Conservation (phyloP, 352 stramenopile species). For the Globisporangium recalcitrans region DNA sequence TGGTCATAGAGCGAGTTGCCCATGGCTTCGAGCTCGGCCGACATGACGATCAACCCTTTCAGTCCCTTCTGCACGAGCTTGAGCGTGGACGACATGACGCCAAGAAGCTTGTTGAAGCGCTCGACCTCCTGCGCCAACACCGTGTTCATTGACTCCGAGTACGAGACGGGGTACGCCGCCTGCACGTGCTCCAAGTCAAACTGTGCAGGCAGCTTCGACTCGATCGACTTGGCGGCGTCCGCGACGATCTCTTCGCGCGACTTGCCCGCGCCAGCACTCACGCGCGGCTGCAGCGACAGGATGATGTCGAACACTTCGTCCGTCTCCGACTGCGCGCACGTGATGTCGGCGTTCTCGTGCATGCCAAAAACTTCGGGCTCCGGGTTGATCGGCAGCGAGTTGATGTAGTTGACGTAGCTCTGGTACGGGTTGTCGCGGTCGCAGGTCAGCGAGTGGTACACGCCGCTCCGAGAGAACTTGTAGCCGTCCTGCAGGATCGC, state of each 20-base stretch:
- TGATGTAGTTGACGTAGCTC: slow-evolving; percentile 93
- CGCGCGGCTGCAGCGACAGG: slow-evolving; percentile 68
- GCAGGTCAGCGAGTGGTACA: slow-evolving; percentile 83
- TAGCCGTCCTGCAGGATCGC: slow-evolving; percentile 74
- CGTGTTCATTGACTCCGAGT: slow-evolving; percentile 95
- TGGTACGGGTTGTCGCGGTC: slow-evolving; percentile 62
- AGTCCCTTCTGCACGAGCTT: slow-evolving; percentile 66
- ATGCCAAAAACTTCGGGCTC: slow-evolving; percentile 92
- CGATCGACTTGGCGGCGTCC: slow-evolving; percentile 65
- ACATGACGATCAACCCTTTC: slow-evolving; percentile 84
- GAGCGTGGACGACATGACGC: slow-evolving; percentile 59
- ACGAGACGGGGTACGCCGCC: slow-evolving; percentile 85
- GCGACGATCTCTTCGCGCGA: slow-evolving; percentile 77
- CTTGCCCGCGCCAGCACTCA: slow-evolving; percentile 59
- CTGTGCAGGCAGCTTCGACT: slow-evolving; percentile 44
- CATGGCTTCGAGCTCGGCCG: slow-evolving; percentile 81
- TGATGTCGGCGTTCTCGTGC: slow-evolving; percentile 94
- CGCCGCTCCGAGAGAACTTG: slow-evolving; percentile 72
- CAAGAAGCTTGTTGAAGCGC: slow-evolving; percentile 79
- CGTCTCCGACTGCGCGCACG: slow-evolving; percentile 86
- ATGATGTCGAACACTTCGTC: slow-evolving; percentile 87
- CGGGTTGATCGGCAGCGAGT: slow-evolving; percentile 86
- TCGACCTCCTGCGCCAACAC: slow-evolving; percentile 88
- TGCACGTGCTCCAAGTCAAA: slow-evolving; percentile 81
- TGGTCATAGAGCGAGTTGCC: slow-evolving; percentile 84